Conservation (phyloP, 2,329 filamentous ascomycete genomes). For the Didymella arachidicola region DNA sequence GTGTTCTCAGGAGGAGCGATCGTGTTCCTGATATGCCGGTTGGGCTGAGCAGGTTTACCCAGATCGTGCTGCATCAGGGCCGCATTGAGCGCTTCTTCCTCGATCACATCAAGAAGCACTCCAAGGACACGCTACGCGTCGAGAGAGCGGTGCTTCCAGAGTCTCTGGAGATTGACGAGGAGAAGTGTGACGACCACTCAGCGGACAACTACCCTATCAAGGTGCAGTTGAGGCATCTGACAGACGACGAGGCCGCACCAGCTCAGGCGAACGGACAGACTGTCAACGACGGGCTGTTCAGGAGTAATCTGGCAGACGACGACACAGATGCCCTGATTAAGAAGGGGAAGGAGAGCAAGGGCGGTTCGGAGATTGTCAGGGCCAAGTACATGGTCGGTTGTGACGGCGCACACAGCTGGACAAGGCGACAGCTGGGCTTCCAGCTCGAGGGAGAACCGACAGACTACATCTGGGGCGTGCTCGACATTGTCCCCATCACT, state of each 20-base stretch:
- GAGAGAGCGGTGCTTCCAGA: constrained; percentile 69
- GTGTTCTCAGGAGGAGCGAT: constrained; percentile 64
- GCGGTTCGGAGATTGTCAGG: constrained; percentile 55
- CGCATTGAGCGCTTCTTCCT: constrained; percentile 73
- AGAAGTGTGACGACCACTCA: constrained; percentile 57
- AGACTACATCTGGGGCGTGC: constrained; percentile 62
- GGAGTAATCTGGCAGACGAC: constrained; percentile 65
- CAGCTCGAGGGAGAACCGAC: constrained; percentile 64
- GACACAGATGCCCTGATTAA: constrained; percentile 64
- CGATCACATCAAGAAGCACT: constrained; percentile 65
- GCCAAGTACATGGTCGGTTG: constrained; percentile 73
- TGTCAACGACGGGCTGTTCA: constrained; percentile 63
- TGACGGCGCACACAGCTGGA: constrained; percentile 74
- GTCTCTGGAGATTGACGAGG: constrained; percentile 62
- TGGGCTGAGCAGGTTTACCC: constrained; percentile 68
- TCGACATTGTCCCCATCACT: constrained; percentile 62
- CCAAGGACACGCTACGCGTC: constrained; percentile 59
- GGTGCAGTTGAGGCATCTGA: constrained; percentile 65
- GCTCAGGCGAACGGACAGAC: constrained; percentile 50
- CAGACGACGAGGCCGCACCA: constrained; percentile 65
- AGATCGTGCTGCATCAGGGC: constrained; percentile 75
- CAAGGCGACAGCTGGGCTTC: constrained; percentile 64
- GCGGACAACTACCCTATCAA: constrained; percentile 65
- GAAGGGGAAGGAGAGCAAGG: constrained; percentile 49
- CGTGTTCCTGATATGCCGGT: constrained; percentile 69